Base-by-base conservation (phyloP, 2,329 filamentous ascomycete genomes). In the Fusarium chuoi region DNA sequence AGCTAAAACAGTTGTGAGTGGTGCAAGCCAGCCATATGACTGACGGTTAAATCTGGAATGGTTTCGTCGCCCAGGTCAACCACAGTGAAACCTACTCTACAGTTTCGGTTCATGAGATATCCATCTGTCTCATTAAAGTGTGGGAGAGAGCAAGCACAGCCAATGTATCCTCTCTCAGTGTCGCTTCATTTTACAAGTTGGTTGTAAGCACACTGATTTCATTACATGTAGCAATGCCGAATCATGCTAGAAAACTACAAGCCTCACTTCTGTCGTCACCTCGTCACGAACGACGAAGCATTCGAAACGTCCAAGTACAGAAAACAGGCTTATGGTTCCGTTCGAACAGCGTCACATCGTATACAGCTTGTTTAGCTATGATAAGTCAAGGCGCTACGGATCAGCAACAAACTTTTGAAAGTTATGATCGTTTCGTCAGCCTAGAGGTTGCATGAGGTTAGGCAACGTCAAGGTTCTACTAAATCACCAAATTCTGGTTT, bases 391-490 rank as follows among this genome's bases (percentile, higher is more conserved):
- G 59, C 52, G 41, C 41, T 59, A 42, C 51, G 35, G 28, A 41
- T 63, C 36, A n/a, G 52, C 58, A 70, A 48, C 51, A 59, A 44
- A 65, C 45, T 59, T 28, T 49, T 46, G 52, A 52, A 62, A 52
- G 33, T 33, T 15, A 52, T 65, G 36, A 30, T 65, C 6, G 36
- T 48, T 57, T 70, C 59, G 52, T 59, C 65, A 54, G 59, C 59
- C 66, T 46, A 70, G 65, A 49, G 33, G 20, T 42, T 24, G 38
- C 13, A 42, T n/a, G 26, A 56, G 60, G 24, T 33, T 35, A 46
- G n/a, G 24, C 46, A 42, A 30, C 12, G 22, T 36, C 26, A 70
- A 55, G 20, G 8, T n/a, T 42, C 13, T 41, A 30, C n/a, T 20
- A 28, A 36, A 41, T 22, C 26, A 36, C 9, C 15, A 44, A 41